phyloP scores from a whole-genome alignment of 306 rosid genomes.

The Castanea crenata region DNA sequence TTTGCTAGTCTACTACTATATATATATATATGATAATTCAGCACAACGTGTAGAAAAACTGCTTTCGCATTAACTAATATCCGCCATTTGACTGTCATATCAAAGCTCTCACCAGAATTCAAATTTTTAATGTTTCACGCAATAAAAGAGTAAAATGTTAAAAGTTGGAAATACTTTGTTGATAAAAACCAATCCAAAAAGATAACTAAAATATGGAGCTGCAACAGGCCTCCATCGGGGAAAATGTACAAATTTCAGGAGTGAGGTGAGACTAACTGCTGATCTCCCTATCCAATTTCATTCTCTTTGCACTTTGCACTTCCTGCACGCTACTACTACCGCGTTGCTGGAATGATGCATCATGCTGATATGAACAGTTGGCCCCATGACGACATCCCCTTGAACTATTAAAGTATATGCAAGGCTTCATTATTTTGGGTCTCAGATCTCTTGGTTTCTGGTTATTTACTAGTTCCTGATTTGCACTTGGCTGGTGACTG shows the following conservation, averaged over 20 bases:
- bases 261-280: slow-evolving; percentile 44
- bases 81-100: slow-evolving; percentile 16
- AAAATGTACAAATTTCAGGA: slow-evolving; percentile 35
- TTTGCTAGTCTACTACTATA: no score
- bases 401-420: slow-evolving; percentile 82
- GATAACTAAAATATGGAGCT: slow-evolving; percentile 20
- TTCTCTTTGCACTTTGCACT: slow-evolving; percentile 62
- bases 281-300: slow-evolving; percentile 79
- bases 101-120: slow-evolving; percentile 10
- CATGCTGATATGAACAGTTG: slow-evolving; percentile 82
- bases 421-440: slow-evolving; percentile 85
- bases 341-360: slow-evolving; percentile 52
- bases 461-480: slow-evolving; percentile 49
- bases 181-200: slow-evolving; percentile 23
- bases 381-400: slow-evolving; percentile 91
- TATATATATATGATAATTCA: neutral
- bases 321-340: slow-evolving; percentile 43
- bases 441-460: slow-evolving; percentile 55
- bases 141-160: slow-evolving; percentile 9
- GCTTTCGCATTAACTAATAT: neutral
- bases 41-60: neutral
- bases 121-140: neutral
- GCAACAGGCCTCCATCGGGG: slow-evolving; percentile 23
- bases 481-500: slow-evolving; percentile 41
- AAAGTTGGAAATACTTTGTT: slow-evolving; percentile 13